Evolutionary conservation across 177 flowering plant species (phyloP).

Genomic region (Tripterygium wilfordii): DNA sequence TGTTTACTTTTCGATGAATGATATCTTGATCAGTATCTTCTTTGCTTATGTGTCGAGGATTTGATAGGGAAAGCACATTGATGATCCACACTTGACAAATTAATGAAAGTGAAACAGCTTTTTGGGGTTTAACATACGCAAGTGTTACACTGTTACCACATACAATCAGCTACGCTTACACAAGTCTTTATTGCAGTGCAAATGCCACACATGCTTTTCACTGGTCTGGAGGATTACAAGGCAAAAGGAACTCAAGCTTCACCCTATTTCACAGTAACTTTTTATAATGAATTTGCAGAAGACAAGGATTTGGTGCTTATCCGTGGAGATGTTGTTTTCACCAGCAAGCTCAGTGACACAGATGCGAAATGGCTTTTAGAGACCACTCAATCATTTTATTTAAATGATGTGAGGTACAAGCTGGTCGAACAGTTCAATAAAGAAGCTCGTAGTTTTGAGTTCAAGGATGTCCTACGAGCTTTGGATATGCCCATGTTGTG

Average conservation of each 20-base stretch:
- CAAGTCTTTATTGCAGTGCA: slow-evolving; percentile 53
- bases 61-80: no score
- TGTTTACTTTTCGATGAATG: no score
- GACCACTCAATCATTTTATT: slow-evolving; percentile 78
- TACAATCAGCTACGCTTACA: no score
- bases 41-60: no score
- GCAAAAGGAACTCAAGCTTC: slow-evolving; percentile 97
- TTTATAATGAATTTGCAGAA: slow-evolving; percentile 81
- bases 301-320: slow-evolving; percentile 84
- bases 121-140: no score
- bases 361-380: slow-evolving; percentile 90
- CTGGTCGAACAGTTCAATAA: slow-evolving; percentile 85
- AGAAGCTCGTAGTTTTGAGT: slow-evolving; percentile 79
- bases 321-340: slow-evolving; percentile 81
- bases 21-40: no score
- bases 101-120: no score
- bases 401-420: slow-evolving; percentile 78
- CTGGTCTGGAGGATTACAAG: slow-evolving; percentile 98
- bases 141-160: no score
- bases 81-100: no score
- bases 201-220: slow-evolving; percentile 83
- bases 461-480: slow-evolving; percentile 74
- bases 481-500: slow-evolving; percentile 64
- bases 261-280: slow-evolving; percentile 72
- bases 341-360: slow-evolving; percentile 77